Conservation (phyloP, 164 flowering plant genomes). For the Kalanchoe fedtschenkoi region DNA sequence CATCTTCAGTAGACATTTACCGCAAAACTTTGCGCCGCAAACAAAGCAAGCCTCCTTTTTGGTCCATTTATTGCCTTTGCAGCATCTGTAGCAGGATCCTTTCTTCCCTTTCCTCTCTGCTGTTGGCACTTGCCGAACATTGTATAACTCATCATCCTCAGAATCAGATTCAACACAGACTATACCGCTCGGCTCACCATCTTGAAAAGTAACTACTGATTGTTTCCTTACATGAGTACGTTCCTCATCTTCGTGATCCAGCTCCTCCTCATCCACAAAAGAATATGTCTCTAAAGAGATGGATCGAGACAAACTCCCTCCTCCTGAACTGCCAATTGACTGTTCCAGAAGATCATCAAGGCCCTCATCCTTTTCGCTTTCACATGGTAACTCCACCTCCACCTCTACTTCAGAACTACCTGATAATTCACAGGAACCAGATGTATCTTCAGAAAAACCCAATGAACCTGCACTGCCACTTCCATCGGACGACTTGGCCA, state of each 20-base stretch:
- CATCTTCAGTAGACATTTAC: conserved; percentile 31
- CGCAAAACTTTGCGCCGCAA: conserved; percentile 42
- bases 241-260: conserved; percentile 18
- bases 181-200: conserved; percentile 19
- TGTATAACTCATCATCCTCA: conserved; percentile 16
- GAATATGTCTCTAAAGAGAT: conserved; percentile 14
- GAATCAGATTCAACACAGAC: conserved; percentile 14
- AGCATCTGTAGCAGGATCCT: conserved; percentile 43
- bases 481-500: conserved; percentile 12
- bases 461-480: conserved; percentile 26
- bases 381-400: neutral
- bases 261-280: conserved; percentile 20
- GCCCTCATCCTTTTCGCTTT: neutral
- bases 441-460: conserved; percentile 7
- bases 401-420: neutral
- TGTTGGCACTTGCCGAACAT: conserved; percentile 17
- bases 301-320: conserved; percentile 19
- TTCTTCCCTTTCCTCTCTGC: conserved; percentile 32
- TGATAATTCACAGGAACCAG: neutral
- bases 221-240: conserved; percentile 26
- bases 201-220: conserved; percentile 40
- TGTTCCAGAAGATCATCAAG: neutral
- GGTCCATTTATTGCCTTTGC: conserved; percentile 34
- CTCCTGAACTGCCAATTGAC: neutral
- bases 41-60: conserved; percentile 41